A percentile compares a stretch with the other conserved stretches of the same genome.
Conservation (phyloP, 176 grass and related monocot species). For the Musa troglodytarum region DNA sequence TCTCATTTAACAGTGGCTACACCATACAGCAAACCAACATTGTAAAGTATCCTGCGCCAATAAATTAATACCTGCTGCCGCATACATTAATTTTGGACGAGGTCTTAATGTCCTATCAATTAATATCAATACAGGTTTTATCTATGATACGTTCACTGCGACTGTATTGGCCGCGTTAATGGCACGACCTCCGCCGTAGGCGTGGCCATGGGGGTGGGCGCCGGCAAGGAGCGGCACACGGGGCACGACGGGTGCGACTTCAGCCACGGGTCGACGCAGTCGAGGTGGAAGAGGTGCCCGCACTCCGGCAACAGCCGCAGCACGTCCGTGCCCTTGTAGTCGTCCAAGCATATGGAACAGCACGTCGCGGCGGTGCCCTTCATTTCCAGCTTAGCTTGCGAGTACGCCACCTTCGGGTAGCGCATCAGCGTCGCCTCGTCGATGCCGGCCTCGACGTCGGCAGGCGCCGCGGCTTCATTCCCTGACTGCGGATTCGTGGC, state of each 20-base stretch:
- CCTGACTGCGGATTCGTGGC: slow-evolving; percentile 1
- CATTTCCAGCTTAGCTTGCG: neutral
- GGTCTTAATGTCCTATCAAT: no score
- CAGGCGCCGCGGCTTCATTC: slow-evolving; percentile 8
- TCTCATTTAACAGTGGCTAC: no score
- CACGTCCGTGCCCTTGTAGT: slow-evolving; percentile 26
- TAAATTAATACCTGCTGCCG: no score
- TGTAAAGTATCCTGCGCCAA: no score
- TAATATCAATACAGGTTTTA: no score
- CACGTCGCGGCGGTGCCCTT: neutral
- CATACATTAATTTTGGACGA: no score
- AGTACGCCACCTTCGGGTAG: slow-evolving; percentile 25
- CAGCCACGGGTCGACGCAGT: slow-evolving; percentile 49
- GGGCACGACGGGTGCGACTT: slow-evolving; percentile 32
- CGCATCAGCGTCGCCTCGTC: slow-evolving; percentile 14
- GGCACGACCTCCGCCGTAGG: neutral
- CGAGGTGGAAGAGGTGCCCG: slow-evolving; percentile 36
- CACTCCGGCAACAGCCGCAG: slow-evolving; percentile 31
- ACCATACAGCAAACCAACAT: no score
- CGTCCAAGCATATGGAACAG: slow-evolving; percentile 32
- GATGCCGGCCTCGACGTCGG: neutral
- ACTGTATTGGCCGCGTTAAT: slow-evolving; percentile 17
- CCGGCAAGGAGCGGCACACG: slow-evolving; percentile 26
- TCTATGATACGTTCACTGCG: neutral
- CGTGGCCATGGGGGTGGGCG: neutral